Base-by-base conservation (phyloP, 176 grass and related monocot species). In the Oryza rufipogon region DNA sequence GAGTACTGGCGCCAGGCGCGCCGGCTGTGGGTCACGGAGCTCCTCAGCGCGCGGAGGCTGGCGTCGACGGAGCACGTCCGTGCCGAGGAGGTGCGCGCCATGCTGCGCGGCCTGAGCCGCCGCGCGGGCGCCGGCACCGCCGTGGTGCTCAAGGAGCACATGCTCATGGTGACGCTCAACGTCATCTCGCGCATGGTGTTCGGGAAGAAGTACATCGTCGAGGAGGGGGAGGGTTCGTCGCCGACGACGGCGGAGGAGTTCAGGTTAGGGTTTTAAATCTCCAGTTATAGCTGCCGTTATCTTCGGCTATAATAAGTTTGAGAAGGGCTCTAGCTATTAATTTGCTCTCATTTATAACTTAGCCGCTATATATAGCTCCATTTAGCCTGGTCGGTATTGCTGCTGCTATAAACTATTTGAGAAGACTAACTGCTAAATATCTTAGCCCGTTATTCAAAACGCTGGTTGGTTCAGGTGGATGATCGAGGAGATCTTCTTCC, bases 161-260 rank as follows among this genome's bases (percentile, higher is more conserved):
- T 92, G 64, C 80, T 80, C 9, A 95, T 90, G 33, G 78, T 91
- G 41, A 92, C 77, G 83, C 86, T 96, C 20, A 91, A 92, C 63
- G 83, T 96, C 66, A 96, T 96, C 76, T 87, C 88, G n/a, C 85
- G 93, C 20, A 96, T 92, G 94, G 94, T 96, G 71, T 63, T 92
- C 49, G 91, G 93, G 26, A 96, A 92, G 88, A 96, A 92, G 73
- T 96, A 96, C 82, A 34, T 92, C 26, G 83, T 89, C 52, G 69
- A 46, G 47, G 36, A 6, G 36, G 4, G 5, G 36, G 6, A 7
- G 22, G 71, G 11, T 30, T 70, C 32, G 42, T 0, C 12, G 44
- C 26, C 7, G 41, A 86, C 89, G 66, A 88, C 93, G 5, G 88
- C 86, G 1, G 88, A 92, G 76, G 88, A 95, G 80, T 95, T 95